phyloP scores from a whole-genome alignment of 148 eudicot genomes.

The Rhododendron williamsianum region DNA sequence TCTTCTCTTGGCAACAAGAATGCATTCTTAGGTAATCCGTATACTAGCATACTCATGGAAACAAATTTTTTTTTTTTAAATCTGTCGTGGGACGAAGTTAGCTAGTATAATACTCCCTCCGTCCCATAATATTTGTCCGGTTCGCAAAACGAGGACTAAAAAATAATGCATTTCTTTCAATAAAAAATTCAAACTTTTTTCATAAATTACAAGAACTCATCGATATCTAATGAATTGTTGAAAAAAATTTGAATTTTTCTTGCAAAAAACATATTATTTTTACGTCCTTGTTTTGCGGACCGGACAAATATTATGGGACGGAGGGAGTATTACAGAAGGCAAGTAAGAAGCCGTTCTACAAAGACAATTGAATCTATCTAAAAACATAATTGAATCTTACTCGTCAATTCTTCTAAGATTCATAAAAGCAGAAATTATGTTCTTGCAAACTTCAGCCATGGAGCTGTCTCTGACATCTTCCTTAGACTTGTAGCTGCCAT shows the following conservation, averaged over 20 bases:
- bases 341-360: not conserved
- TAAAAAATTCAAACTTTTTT: no score
- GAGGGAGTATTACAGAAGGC: not conserved
- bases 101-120: not conserved
- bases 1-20: not conserved
- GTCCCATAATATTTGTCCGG: no score
- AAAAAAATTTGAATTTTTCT: no score
- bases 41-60: not conserved
- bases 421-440: constrained; percentile 55
- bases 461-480: constrained; percentile 39
- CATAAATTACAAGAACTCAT: no score
- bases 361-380: not conserved
- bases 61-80: not conserved
- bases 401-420: constrained; percentile 39
- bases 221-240: no score
- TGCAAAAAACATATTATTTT: no score
- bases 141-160: no score
- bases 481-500: constrained; percentile 25
- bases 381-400: constrained; percentile 34
- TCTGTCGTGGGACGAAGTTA: not conserved
- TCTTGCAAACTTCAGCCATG: constrained; percentile 44
- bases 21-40: not conserved
- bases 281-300: no score
- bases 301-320: no score
- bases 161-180: no score